phyloP scores from a whole-genome alignment of 768 basidiomycete species.

The Phanerochaete carnosa region DNA sequence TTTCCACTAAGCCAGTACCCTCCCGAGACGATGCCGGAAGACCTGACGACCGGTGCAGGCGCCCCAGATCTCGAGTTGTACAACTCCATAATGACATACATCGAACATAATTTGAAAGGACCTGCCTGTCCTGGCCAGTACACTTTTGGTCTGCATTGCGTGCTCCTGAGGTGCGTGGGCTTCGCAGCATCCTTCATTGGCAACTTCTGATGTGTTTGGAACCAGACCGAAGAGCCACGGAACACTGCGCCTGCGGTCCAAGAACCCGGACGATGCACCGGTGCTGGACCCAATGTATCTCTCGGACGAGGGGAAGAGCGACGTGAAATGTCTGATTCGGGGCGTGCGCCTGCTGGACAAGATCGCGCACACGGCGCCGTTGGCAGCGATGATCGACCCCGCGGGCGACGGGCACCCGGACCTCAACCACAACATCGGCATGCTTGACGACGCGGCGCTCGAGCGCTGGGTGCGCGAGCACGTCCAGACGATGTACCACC shows the following conservation, averaged over 20 bases:
- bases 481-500: constrained; percentile 42
- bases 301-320: constrained; percentile 31
- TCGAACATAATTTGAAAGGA: constrained; percentile 10
- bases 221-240: constrained; percentile 44
- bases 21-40: constrained; percentile 16
- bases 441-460: constrained; percentile 32
- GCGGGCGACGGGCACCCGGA: constrained; percentile 20
- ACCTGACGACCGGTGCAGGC: constrained; percentile 28
- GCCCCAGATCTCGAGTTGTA: constrained; percentile 36
- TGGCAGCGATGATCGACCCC: constrained; percentile 34
- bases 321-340: constrained; percentile 37
- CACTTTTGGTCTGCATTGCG: constrained; percentile 22
- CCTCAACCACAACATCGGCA: constrained; percentile 37
- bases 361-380: constrained; percentile 36
- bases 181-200: not conserved
- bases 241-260: constrained; percentile 36
- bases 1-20: constrained; percentile 32
- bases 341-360: constrained; percentile 36
- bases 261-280: constrained; percentile 38
- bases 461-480: constrained; percentile 30
- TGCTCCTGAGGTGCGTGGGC: constrained; percentile 27
- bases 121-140: constrained; percentile 16
- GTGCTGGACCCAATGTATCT: constrained; percentile 46
- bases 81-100: constrained; percentile 23
- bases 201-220: not conserved